Percentiles rank a stretch among this genome's conserved stretches.
These are phyloP conservation scores for Trebouxia sp. DNA, from an alignment of 139 green algal genomes.

Conservation along the genomic window DNA sequence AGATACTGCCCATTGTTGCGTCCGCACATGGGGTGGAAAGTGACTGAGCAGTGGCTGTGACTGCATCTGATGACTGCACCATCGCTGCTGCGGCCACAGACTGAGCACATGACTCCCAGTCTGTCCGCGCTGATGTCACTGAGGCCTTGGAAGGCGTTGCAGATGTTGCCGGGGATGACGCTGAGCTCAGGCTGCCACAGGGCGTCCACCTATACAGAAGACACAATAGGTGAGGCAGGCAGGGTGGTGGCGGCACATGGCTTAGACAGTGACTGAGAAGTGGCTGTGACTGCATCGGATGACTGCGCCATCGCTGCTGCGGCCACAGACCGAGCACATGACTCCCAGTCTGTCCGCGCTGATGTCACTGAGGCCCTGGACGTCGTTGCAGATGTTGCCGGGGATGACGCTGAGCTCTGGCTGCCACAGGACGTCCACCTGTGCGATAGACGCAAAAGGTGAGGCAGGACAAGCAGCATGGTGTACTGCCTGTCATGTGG, in stretches of 20 bases:
- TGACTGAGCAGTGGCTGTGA: conserved; percentile 43
- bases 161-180: conserved; percentile 31
- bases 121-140: conserved; percentile 46
- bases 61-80: conserved; percentile 42
- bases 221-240: too few species aligned
- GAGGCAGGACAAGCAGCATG: conserved; percentile 45
- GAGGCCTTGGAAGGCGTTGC: conserved; percentile 46
- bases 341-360: conserved; percentile 39
- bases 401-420: conserved; percentile 41
- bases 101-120: conserved; percentile 39
- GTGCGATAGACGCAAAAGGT: too few species aligned
- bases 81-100: conserved; percentile 36
- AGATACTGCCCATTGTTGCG: conserved; percentile 75
- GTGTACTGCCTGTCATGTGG: conserved; percentile 56
- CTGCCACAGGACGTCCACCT: conserved; percentile 73
- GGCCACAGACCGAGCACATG: conserved; percentile 48
- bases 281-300: background rate
- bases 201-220: conserved; percentile 64
- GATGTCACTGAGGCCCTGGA: conserved; percentile 51
- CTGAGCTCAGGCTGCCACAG: conserved; percentile 61
- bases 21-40: conserved; percentile 85
- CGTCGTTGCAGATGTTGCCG: conserved; percentile 36
- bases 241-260: conserved; percentile 74
- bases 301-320: conserved; percentile 17
- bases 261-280: conserved; percentile 74